phyloP scores from a whole-genome alignment of 495 filamentous ascomycete genomes.

The Schizothecium vesticola region DNA sequence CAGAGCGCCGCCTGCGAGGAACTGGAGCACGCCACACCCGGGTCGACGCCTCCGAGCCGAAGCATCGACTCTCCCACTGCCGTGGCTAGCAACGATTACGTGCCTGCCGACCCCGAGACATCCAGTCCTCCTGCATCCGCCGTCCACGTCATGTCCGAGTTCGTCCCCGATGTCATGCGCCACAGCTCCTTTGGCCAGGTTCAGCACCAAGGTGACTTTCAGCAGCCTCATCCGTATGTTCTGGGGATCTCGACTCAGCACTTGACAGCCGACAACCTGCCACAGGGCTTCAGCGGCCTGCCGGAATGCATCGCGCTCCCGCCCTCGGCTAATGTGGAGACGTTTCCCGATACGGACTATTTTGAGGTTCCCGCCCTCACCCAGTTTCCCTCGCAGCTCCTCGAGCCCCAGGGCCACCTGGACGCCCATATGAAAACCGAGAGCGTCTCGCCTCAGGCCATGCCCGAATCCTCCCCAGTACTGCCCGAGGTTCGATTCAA shows the following conservation, averaged over 20 bases:
- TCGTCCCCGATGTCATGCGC: slow-evolving; percentile 3
- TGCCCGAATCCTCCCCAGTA: slow-evolving; percentile 24
- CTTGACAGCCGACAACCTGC: slow-evolving; percentile 1
- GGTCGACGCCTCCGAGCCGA: background rate
- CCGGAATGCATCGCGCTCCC: slow-evolving; percentile 12
- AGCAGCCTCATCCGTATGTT: slow-evolving; percentile 13
- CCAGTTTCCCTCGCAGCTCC: slow-evolving; percentile 23
- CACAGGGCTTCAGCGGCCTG: slow-evolving; percentile 4
- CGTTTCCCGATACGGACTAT: slow-evolving; percentile 23
- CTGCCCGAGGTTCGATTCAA: slow-evolving; percentile 31
- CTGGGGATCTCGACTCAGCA: slow-evolving; percentile 7
- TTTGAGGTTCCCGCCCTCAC: slow-evolving; percentile 15
- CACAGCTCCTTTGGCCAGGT: slow-evolving; percentile 7
- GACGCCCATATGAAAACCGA: slow-evolving; percentile 21
- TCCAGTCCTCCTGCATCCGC: slow-evolving; percentile 5
- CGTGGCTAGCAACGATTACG: slow-evolving; percentile 18
- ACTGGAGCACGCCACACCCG: background rate
- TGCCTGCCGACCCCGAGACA: slow-evolving; percentile 12
- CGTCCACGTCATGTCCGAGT: background rate
- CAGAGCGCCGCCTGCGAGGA: slow-evolving; percentile 8
- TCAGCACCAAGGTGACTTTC: slow-evolving; percentile 15
- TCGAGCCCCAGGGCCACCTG: slow-evolving; percentile 14
- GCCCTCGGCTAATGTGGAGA: slow-evolving; percentile 1
- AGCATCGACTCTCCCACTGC: slow-evolving; percentile 12
- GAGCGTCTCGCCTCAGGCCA: slow-evolving; percentile 23